phyloP scores from a whole-genome alignment of 805 yeast genomes.

The Naumovozyma baii region DNA sequence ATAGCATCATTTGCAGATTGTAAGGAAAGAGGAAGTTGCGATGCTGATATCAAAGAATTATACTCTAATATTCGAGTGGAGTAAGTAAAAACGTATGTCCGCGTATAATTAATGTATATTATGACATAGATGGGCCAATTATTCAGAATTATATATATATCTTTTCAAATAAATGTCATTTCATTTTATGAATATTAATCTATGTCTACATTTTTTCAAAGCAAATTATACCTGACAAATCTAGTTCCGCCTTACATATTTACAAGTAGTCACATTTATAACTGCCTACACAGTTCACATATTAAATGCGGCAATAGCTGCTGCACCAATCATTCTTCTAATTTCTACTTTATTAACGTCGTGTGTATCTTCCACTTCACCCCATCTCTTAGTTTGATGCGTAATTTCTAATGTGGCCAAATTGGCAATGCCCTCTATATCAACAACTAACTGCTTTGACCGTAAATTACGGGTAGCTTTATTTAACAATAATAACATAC shows the following conservation, averaged over 20 bases:
- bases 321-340: constrained; percentile 70
- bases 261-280: background rate
- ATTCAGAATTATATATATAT: too few relatives aligned
- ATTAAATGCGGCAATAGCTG: constrained; percentile 47
- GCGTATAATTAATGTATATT: too few relatives aligned
- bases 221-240: too few relatives aligned
- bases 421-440: constrained; percentile 63
- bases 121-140: too few relatives aligned
- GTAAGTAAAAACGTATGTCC: background rate
- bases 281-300: background rate
- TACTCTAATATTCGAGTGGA: constrained; percentile 13
- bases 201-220: too few relatives aligned
- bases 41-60: constrained; percentile 29
- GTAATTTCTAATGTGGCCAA: constrained; percentile 74
- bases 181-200: too few relatives aligned
- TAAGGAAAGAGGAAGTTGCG: constrained; percentile 42
- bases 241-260: background rate
- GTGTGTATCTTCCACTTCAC: constrained; percentile 97
- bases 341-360: constrained; percentile 93
- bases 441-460: constrained; percentile 25
- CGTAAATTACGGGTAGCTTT: constrained; percentile 10
- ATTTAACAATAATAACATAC: constrained; percentile 53
- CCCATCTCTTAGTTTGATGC: constrained; percentile 87
- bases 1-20: constrained; percentile 56
- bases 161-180: background rate